phyloP scores from a whole-genome alignment of 352 stramenopile genomes.

The Pythium sp. region DNA sequence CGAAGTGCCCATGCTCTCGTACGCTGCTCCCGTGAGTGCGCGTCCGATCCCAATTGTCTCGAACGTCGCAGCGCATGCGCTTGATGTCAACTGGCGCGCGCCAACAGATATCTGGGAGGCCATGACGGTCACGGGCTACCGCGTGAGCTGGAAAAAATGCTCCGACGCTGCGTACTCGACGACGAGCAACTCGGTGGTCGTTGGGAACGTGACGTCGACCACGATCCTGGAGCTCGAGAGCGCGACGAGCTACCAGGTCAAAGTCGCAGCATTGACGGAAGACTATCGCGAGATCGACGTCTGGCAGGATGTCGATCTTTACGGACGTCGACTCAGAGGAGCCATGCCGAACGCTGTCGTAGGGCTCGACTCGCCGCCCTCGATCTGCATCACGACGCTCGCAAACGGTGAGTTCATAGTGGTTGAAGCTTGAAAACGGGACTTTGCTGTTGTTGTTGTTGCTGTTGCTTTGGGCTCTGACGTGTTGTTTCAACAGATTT shows the following conservation, averaged over 20 bases:
- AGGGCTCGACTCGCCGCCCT: conserved; percentile 43
- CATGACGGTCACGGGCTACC: conserved; percentile 86
- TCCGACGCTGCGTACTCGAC: conserved; percentile 26
- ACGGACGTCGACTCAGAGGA: conserved; percentile 51
- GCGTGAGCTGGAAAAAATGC: conserved; percentile 54
- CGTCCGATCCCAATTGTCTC: conserved; percentile 40
- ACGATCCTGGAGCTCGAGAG: conserved; percentile 71
- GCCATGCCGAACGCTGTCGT: conserved; percentile 48
- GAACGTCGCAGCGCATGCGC: conserved; percentile 70
- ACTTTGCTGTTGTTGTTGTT: background rate
- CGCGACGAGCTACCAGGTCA: conserved; percentile 70
- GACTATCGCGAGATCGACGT: conserved; percentile 39
- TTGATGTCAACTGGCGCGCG: conserved; percentile 84
- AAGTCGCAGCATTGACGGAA: conserved; percentile 76
- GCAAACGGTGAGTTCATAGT: conserved; percentile 30
- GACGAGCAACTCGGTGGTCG: conserved; percentile 27
- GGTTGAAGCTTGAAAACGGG: background rate
- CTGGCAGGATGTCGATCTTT: conserved; percentile 83
- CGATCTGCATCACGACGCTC: conserved; percentile 51
- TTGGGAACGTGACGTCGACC: conserved; percentile 92
- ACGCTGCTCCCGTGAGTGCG: conserved; percentile 42
- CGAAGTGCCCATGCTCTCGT: conserved; percentile 59
- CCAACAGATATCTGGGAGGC: conserved; percentile 59
- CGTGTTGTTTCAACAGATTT: conserved; percentile 50
- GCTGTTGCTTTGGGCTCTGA: background rate